phyloP scores from a whole-genome alignment of 352 stramenopile genomes.

The Pythium monospermum region DNA sequence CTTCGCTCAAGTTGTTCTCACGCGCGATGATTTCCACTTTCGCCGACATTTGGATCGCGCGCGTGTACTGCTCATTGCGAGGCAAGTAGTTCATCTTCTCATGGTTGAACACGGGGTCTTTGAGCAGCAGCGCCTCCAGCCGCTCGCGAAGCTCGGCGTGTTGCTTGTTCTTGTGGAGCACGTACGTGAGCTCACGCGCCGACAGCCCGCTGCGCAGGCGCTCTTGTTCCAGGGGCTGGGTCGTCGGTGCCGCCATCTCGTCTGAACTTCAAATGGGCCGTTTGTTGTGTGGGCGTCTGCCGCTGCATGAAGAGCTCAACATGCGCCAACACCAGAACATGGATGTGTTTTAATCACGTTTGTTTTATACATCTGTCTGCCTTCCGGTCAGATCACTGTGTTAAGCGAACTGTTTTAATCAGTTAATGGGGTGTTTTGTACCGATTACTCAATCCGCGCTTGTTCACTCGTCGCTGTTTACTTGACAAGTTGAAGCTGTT shows the following conservation, averaged over 20 bases:
- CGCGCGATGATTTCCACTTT: constrained; percentile 52
- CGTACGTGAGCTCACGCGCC: constrained; percentile 54
- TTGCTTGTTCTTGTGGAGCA: constrained; percentile 48
- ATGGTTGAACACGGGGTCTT: constrained; percentile 51
- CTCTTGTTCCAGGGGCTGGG: constrained; percentile 21
- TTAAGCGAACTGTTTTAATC: background rate
- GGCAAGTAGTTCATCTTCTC: constrained; percentile 65
- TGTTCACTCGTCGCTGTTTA: constrained; percentile 11
- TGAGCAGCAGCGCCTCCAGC: constrained; percentile 50
- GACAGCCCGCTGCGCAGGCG: constrained; percentile 39
- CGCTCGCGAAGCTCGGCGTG: constrained; percentile 50
- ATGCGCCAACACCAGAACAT: too few relatives aligned
- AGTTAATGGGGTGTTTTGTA: background rate
- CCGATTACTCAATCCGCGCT: background rate
- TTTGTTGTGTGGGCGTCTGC: too few relatives aligned
- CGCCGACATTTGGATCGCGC: constrained; percentile 48
- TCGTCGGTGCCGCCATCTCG: too few relatives aligned
- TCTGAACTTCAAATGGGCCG: too few relatives aligned
- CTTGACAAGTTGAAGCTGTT: constrained; percentile 24
- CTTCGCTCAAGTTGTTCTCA: constrained; percentile 40
- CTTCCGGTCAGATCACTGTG: too few relatives aligned
- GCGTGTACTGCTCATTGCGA: constrained; percentile 57
- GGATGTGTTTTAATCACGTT: constrained; percentile 2
- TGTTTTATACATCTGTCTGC: constrained; percentile 4
- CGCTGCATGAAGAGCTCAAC: too few relatives aligned